Base-by-base conservation (phyloP, 2,329 filamentous ascomycete genomes). In the Ustulina deusta region DNA sequence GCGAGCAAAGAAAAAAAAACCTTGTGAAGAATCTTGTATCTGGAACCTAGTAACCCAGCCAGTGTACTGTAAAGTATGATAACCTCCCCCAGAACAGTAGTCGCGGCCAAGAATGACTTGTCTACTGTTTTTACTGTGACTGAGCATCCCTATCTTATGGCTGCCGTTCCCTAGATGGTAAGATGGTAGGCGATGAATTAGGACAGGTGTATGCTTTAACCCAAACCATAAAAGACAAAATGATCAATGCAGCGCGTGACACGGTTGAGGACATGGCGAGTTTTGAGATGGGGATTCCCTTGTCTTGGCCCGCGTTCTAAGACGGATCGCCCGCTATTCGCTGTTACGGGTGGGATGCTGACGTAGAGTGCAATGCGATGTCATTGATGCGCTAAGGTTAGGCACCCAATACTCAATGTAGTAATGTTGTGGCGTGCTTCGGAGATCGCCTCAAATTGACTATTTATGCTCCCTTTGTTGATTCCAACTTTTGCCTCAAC, bases 281-380 rank as follows among this genome's bases (percentile, higher is more conserved):
- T 29, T 55, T 56, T 61, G 58, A 48, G 63, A 61, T 55, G 46
- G 54, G 36, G 10, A 38, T 54, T 54, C 48, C 55, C 48, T 48
- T 66, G 44, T 58, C 52, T 66, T 58, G 27, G 54, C 52, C 52
- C 49, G 25, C 25, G 49, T 46, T 38, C 11, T 44, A 38, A n/a
- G 44, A 51, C 40, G 34, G 60, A 63, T 67, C 65, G 40, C 40
- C 60, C 25, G 25, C 63, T 44, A 29, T 22, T 42, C 49, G 46
- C 20, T 59, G 34, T 55, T 48, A 52, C 56, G 29, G 52, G 36
- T 46, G 17, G 32, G 40, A 48, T 51, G 34, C 60, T 68, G 65
- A 68, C 65, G 65, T 64, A 64, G 65, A 54, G 29, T 29, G 44
- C 49, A 27, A 46, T 56, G 44, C 48, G 38, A 60, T 67, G 60